A percentile compares a stretch with the other conserved stretches of the same genome.
These are phyloP conservation scores for Nigrograna mackinnonii DNA, from an alignment of 2,329 filamentous ascomycete species.

Conservation along the genomic window DNA sequence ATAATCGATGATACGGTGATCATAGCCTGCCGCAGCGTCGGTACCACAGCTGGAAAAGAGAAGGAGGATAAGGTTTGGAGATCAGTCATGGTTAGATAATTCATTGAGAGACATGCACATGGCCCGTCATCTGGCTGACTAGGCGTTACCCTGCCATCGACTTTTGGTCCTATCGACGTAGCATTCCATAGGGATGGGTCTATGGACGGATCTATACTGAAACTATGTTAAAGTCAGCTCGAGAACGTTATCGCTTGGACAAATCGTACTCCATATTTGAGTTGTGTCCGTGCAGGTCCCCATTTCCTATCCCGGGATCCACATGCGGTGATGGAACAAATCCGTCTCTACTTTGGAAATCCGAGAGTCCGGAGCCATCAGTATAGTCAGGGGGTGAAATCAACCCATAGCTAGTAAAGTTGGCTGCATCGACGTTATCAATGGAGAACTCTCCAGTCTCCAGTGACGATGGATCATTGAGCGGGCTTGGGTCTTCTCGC, in stretches of 20 bases:
- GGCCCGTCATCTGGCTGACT: slow-evolving; percentile 14
- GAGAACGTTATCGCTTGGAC: too few species aligned
- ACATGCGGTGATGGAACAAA: too few species aligned
- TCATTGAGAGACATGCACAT: slow-evolving; percentile 51
- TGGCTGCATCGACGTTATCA: too few species aligned
- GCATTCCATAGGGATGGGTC: slow-evolving; percentile 32
- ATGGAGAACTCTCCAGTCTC: too few species aligned
- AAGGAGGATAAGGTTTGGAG: slow-evolving; percentile 43
- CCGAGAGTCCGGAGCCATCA: too few species aligned
- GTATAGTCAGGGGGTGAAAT: too few species aligned
- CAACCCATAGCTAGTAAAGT: too few species aligned
- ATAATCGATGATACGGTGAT: slow-evolving; percentile 43
- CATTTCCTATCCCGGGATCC: slow-evolving; percentile 2
- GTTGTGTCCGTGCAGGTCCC: slow-evolving; percentile 5
- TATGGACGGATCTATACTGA: slow-evolving; percentile 15
- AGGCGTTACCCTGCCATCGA: not conserved
- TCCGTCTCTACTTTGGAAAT: too few species aligned
- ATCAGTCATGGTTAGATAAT: slow-evolving; percentile 48
- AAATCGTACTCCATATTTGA: slow-evolving; percentile 17
- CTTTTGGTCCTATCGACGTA: slow-evolving; percentile 1
- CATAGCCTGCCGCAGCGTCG: slow-evolving; percentile 47
- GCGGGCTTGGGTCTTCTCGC: slow-evolving; percentile 26
- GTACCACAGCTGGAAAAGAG: slow-evolving; percentile 48
- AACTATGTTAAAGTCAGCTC: slow-evolving; percentile 6
- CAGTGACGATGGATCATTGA: too few species aligned